Conservation (phyloP, 2,329 filamentous ascomycete species). For the Penicillium capsulatum region DNA sequence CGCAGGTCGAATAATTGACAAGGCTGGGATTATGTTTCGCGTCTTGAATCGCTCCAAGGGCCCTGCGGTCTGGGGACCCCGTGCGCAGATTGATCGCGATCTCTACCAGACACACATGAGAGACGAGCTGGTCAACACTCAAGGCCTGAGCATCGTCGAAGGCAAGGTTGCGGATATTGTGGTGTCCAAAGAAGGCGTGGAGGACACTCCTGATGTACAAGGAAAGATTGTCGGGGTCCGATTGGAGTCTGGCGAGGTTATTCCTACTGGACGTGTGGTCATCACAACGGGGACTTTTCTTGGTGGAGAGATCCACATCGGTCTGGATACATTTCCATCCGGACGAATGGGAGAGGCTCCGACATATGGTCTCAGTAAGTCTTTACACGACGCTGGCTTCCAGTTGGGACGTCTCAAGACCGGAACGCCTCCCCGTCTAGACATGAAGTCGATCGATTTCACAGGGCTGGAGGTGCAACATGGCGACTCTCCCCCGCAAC, state of each 20-base stretch:
- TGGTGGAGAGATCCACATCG: slow-evolving; percentile 94
- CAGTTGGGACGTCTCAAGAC: slow-evolving; percentile 88
- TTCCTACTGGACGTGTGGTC: slow-evolving; percentile 75
- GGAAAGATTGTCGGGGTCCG: slow-evolving; percentile 79
- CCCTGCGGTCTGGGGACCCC: slow-evolving; percentile 92
- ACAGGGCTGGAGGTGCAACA: slow-evolving; percentile 64
- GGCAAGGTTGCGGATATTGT: slow-evolving; percentile 93
- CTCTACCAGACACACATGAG: slow-evolving; percentile 90
- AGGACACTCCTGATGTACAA: slow-evolving; percentile 50
- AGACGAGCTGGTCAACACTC: slow-evolving; percentile 73
- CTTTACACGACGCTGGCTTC: slow-evolving; percentile 81
- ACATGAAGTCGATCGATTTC: slow-evolving; percentile 78
- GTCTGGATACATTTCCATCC: slow-evolving; percentile 75
- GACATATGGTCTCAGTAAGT: slow-evolving; percentile 88
- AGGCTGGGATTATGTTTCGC: slow-evolving; percentile 90
- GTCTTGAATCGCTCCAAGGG: slow-evolving; percentile 85
- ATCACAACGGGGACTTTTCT: slow-evolving; percentile 97
- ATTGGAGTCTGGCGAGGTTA: slow-evolving; percentile 79
- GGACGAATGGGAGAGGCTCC: slow-evolving; percentile 92
- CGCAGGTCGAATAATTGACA: slow-evolving; percentile 83
- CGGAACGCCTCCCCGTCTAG: slow-evolving; percentile 84
- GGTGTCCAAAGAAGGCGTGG: slow-evolving; percentile 53
- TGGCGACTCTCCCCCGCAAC: slow-evolving; percentile 79
- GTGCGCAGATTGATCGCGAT: slow-evolving; percentile 89
- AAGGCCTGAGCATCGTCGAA: slow-evolving; percentile 73